phyloP scores from a whole-genome alignment of 768 basidiomycete species.

The Termitomyces sp. region DNA sequence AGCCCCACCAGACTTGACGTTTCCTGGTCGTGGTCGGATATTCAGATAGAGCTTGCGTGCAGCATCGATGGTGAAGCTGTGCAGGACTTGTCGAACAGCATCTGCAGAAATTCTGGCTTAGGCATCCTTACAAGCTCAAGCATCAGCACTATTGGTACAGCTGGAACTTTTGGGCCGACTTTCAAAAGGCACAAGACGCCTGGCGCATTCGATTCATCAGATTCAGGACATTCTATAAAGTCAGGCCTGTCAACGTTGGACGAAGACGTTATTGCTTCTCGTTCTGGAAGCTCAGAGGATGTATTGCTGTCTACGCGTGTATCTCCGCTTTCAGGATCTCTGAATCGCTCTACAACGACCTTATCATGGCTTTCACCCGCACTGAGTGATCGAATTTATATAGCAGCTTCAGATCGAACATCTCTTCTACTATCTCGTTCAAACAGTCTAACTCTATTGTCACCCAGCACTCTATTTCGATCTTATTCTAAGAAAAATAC shows the following conservation, averaged over 20 bases:
- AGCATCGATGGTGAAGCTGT: slow-evolving; percentile 2
- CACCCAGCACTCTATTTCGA: background rate
- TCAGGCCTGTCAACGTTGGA: background rate
- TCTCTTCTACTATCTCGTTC: background rate
- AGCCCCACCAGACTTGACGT: slow-evolving; percentile 29
- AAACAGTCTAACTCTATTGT: background rate
- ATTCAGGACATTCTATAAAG: slow-evolving; percentile 1
- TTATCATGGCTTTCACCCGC: background rate
- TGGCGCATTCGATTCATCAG: background rate
- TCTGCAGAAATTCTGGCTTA: background rate
- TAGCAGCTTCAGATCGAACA: background rate
- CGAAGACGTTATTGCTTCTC: background rate
- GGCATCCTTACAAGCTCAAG: slow-evolving; percentile 6
- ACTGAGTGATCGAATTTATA: background rate
- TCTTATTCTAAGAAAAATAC: background rate
- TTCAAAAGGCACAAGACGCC: slow-evolving; percentile 7
- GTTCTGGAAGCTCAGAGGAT: background rate
- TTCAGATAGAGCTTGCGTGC: slow-evolving; percentile 43
- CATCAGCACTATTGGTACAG: slow-evolving; percentile 12
- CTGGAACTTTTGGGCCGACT: slow-evolving; percentile 22
- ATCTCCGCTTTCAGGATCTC: background rate
- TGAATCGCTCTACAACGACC: background rate
- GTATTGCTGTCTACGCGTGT: background rate
- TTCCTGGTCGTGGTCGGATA: slow-evolving; percentile 39
- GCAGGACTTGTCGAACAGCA: background rate